Conservation (phyloP, 345 rosid species). For the Sisymbrium irio region DNA sequence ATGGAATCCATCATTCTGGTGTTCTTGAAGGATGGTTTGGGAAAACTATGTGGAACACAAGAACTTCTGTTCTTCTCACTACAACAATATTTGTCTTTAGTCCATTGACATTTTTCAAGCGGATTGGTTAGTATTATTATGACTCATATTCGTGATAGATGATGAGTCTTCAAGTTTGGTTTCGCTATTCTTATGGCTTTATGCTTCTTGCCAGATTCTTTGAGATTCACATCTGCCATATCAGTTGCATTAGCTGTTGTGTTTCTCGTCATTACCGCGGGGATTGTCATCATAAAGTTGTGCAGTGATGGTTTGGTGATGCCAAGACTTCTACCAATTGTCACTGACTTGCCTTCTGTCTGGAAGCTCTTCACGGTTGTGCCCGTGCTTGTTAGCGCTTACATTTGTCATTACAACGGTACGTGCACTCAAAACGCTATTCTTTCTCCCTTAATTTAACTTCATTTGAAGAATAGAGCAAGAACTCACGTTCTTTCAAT, state of each 20-base stretch:
- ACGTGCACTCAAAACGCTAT: background rate
- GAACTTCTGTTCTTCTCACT: constrained; percentile 57
- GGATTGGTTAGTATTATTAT: constrained; percentile 56
- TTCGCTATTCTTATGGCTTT: background rate
- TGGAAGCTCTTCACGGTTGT: constrained; percentile 85
- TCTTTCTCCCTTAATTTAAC: background rate
- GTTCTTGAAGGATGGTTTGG: constrained; percentile 95
- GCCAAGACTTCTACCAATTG: constrained; percentile 80
- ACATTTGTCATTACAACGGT: constrained; percentile 88
- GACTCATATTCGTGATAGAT: background rate
- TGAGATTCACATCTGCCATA: constrained; percentile 82
- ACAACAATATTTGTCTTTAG: constrained; percentile 64
- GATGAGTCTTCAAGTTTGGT: no score
- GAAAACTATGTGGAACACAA: constrained; percentile 73
- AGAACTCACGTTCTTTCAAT: no score
- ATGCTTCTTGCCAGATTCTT: constrained; percentile 61
- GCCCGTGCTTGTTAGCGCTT: constrained; percentile 89
- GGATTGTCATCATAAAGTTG: constrained; percentile 66
- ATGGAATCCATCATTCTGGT: constrained; percentile 80
- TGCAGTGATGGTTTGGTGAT: constrained; percentile 53
- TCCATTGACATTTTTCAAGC: constrained; percentile 80
- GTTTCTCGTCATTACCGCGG: constrained; percentile 71
- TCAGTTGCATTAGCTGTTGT: constrained; percentile 80
- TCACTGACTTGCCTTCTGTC: constrained; percentile 64
- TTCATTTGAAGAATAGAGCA: background rate